Evolutionary conservation across 768 basidiomycete genomes (phyloP), one percentile per base, ranked within the genome.

Genomic region (Panellus pusillus): DNA sequence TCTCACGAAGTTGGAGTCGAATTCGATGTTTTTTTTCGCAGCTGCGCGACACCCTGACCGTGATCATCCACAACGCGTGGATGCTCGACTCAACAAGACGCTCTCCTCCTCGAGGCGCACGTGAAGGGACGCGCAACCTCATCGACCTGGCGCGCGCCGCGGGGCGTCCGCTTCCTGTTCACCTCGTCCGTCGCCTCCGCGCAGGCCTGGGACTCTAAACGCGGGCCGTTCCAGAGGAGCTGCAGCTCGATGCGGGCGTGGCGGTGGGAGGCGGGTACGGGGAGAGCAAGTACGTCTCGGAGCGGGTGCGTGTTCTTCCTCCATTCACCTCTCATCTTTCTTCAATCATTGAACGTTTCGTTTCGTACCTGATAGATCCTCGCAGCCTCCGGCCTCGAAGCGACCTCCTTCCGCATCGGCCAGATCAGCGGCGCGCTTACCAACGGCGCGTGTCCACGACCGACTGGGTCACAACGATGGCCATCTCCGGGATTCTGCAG

Each of bases 391-490:
- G 48, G 48, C 14, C 19, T 50, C 3, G 12, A 12, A 4, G 19
- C 38, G 2, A 50, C 39, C 37, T 50, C 48, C 14, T 29, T 73
- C 20, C 72, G 74, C 27, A 62, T 75, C 12, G 71, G 76, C 9
- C 73, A 75, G 53, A 62, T 77, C 50, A 55, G 65, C 14, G 75
- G 72, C 4, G 40, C 48, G 1, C 67, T 66, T 4, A 56, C 62
- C 3, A 66, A 69, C 48, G 76, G 75, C 12, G 66, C 68, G 9
- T 74, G 40, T n/a, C n/a, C n/a, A n/a, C n/a, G n/a, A n/a, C n/a
- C n/a, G n/a, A n/a, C n/a, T n/a, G n/a, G n/a, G n/a, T 86, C 12
- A 83, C 87, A 6, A 81, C 83, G 0, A 74, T 85, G 17, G 73
- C 80, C 6, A 74, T 90, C 2, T 79, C 83, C 4, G 74, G 76